Base-by-base conservation (phyloP, 1,284 basidiomycete genomes). In the Ustilago lituana region DNA sequence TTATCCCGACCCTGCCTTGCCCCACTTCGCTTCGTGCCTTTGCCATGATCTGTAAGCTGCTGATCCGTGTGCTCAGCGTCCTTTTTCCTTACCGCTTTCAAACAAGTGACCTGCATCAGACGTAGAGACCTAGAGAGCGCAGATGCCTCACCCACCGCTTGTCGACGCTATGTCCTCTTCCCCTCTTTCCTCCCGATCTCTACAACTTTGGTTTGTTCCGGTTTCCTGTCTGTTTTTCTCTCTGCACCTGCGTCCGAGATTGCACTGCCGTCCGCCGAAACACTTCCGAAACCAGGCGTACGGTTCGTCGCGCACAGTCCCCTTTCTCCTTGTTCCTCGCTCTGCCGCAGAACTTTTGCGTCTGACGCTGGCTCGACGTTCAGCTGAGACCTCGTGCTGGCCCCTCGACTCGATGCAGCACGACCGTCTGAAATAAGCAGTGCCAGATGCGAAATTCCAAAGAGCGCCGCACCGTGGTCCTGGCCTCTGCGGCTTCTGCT, bases 101-200 rank as follows among this genome's bases (percentile, higher is more conserved):
- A 27, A 43, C 49, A 52, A 31, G 20, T 52, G 24, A 31, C 40
- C 31, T 51, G 48, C 48, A 51, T 41, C 3, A 40, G 37, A 31
- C 36, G 14, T 12, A 12, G 39, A 31, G 23, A 24, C 26, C 24
- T 20, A 24, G 8, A 27, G 35, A 29, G 27, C 6, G 46, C 35
- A 26, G 11, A 35, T n/a, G 44, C n/a, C n/a, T n/a, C n/a, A 22
- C n/a, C 31, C 33, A 23, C 22, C 7, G 29, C 23, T 24, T 37
- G 33, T 26, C 23, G 22, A 24, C 17, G 22, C 33, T 36, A 23
- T 24, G n/a, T 29, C 35, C 29, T 29, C 31, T 14, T 19, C 5
- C 26, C 26, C n/a, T 24, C 19, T 33, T 19, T 24, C 23, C 6
- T 4, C 22, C 17, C 19, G 9, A 35, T 22, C n/a, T n/a, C n/a